Percentiles rank a stretch among this genome's conserved stretches.
phyloP scores from a whole-genome alignment of 257 asterid species.

The Solanum chaucha region DNA sequence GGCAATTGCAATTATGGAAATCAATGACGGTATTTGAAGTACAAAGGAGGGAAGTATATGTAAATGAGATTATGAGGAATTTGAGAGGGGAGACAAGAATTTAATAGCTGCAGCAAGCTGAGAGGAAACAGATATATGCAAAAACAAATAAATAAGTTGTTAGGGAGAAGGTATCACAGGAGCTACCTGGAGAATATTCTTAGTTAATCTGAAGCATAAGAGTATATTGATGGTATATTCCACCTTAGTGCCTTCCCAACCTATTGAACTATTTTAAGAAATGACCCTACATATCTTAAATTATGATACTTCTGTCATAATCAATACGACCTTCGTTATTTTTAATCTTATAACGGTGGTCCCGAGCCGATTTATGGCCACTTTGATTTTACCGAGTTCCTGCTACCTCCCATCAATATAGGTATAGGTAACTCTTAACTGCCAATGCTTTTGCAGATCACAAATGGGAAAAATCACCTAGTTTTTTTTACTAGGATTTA shows the following conservation, averaged over 20 bases:
- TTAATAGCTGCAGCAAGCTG: not conserved
- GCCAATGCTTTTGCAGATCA: not conserved
- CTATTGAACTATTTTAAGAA: not conserved
- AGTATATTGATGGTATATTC: slow-evolving; percentile 23
- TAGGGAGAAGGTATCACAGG: not conserved
- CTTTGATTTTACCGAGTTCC: not conserved
- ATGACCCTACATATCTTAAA: not conserved
- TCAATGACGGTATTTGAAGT: not conserved
- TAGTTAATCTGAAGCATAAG: slow-evolving; percentile 1
- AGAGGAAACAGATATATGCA: not conserved
- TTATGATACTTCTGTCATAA: not conserved
- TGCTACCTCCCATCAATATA: not conserved
- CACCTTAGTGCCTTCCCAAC: slow-evolving; percentile 2
- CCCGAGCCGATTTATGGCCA: not conserved
- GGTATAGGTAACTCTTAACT: not conserved
- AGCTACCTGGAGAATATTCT: slow-evolving; percentile 4
- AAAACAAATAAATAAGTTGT: not conserved
- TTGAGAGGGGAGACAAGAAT: not conserved
- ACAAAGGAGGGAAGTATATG: not conserved
- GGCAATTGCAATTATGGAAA: not conserved
- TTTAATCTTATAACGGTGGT: not conserved
- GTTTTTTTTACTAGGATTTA: not conserved
- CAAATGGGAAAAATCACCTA: not conserved
- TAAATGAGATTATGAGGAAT: not conserved
- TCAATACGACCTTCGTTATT: not conserved